Evolutionary conservation across 768 basidiomycete species (phyloP), one percentile per base, ranked within the genome.

Genomic region (Russula foetens): DNA sequence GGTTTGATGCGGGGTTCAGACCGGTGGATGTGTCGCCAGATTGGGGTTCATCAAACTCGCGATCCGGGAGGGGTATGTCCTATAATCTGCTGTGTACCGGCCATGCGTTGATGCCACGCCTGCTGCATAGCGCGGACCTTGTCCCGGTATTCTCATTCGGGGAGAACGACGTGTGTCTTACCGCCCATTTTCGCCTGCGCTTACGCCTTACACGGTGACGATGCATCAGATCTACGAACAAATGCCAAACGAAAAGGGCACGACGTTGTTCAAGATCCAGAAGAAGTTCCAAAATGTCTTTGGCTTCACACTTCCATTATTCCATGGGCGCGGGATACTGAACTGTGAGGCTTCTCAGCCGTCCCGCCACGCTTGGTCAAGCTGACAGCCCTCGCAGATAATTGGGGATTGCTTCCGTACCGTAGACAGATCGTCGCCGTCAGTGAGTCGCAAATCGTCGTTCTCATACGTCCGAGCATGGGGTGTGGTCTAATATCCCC

Each of bases 131-230:
- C 56, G 97, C 97, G 41, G 92, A 95, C 68, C 78, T 99, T 12
- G 97, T 99, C 0, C 97, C 97, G 0, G 95, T 98, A 3, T 98
- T 99, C 70, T 95, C 92, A 6, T 99, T 99, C 67, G 97, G 97
- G 14, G 97, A 99, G 77, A 98, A 98, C 71, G 97, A 98, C 72
- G 95, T 95, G 63, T 69, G 83, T 79, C 9, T 44, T 31, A 4
- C 17, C 29, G 29, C 21, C 21, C 23, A 44, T 53, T 7, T 17
- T 59, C 7, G 29, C 63, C 62, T 53, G 52, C 12, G 26, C 28
- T 41, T 19, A 21, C 33, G 23, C 2, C 31, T 43, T 11, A 26
- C 12, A 23, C 35, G 4, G 23, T 38, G n/a, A 24, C 17, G 24
- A 24, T 21, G 24, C 8, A 41, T 7, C 68, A 98, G 94, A 97